Base-by-base conservation (phyloP, 176 grass and related monocot species). In the Paspalum vaginatum region DNA sequence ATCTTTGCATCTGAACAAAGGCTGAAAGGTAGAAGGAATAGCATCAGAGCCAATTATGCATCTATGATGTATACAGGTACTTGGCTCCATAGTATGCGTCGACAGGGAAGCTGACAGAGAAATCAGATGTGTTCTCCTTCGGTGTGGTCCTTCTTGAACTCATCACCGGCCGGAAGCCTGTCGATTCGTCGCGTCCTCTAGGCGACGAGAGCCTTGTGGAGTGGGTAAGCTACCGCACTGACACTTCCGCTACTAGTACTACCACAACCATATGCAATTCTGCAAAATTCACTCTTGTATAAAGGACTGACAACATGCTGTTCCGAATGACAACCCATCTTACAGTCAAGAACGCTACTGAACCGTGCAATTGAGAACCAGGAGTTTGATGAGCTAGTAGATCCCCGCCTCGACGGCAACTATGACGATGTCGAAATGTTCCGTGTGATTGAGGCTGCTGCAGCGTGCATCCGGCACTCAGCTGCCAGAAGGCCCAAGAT, bases 131-230 rank as follows among this genome's bases (percentile, higher is more conserved):
- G 57, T 98, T 93, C 78, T 98, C 96, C 81, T 98, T 93, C 42
- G 92, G 92, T 1, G 96, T 98, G 21, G 88, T 95, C 8, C 96
- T 98, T 15, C 63, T 98, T 48, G 96, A 98, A 82, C 90, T 98
- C 53, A 98, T 93, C 83, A 98, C 96, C 2, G 90, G 96, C 8
- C 77, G 90, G 27, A 98, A 95, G 32, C 92, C 96, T 12, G 88
- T 98, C 21, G 92, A 98, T 63, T 85, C 84, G 8, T 87, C 82
- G 11, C 88, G 79, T 1, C 96, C 88, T 59, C 56, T 91, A 11
- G 96, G 90, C 37, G 90, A 95, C 25, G 92, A 98, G 84, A 98
- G 96, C 74, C 90, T 98, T 57, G 90, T 95, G 43, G 92, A 98
- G 81, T 98, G 96, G 96, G 96, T 98, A 95, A 91, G 88, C 9